These are phyloP conservation scores for Murraya koenigii DNA, from an alignment of 345 rosid species.

Conservation along the genomic window DNA sequence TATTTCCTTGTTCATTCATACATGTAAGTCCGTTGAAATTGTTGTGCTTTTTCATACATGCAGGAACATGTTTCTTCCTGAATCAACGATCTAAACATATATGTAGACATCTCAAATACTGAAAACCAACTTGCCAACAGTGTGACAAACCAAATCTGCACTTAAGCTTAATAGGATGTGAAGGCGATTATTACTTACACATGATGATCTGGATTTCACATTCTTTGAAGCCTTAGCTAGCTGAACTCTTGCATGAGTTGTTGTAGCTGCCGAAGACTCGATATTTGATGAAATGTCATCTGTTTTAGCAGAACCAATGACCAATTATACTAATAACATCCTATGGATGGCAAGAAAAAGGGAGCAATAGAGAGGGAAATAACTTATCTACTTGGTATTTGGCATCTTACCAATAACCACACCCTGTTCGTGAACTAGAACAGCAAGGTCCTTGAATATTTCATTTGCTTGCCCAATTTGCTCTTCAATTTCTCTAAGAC, in stretches of 20 bases:
- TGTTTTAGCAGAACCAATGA: conserved; percentile 19
- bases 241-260: conserved; percentile 51
- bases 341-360: conserved; percentile 2
- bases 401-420: conserved; percentile 52
- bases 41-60: not conserved
- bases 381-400: not conserved
- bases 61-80: not conserved
- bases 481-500: conserved; percentile 52
- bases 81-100: not conserved
- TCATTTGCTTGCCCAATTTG: conserved; percentile 69
- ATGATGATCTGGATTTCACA: conserved; percentile 52
- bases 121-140: not conserved
- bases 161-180: not conserved
- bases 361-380: not conserved
- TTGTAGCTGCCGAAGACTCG: conserved; percentile 45
- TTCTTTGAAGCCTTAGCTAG: conserved; percentile 54
- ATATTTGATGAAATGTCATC: conserved; percentile 64
- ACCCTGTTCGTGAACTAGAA: conserved; percentile 70
- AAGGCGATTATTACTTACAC: conserved; percentile 38
- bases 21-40: not conserved
- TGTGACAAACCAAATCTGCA: not conserved
- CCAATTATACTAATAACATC: conserved; percentile 1
- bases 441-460: conserved; percentile 70
- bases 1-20: not conserved
- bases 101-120: not conserved